These are phyloP conservation scores for Aspergillus homomorphus DNA, from an alignment of 495 filamentous ascomycete genomes.

Conservation along the genomic window DNA sequence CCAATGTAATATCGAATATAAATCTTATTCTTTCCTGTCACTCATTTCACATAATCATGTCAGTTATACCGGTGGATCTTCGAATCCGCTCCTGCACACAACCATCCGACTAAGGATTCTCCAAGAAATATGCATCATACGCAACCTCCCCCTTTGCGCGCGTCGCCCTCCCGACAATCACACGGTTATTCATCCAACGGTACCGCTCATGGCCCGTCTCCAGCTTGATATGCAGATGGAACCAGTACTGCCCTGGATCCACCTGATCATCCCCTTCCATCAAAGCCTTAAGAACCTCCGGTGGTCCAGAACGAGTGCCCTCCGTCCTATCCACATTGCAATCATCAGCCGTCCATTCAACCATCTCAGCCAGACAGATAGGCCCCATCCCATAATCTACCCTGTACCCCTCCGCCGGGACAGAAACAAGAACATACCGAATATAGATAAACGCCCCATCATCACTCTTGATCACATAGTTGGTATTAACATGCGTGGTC, in stretches of 20 bases:
- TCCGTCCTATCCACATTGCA: slow-evolving; percentile 19
- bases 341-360: neutral
- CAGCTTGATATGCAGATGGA: slow-evolving; percentile 31
- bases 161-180: slow-evolving; percentile 31
- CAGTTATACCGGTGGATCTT: no score
- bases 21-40: neutral
- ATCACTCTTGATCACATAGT: slow-evolving; percentile 30
- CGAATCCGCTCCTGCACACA: neutral
- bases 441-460: slow-evolving; percentile 31
- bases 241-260: slow-evolving; percentile 30
- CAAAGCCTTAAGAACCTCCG: slow-evolving; percentile 27
- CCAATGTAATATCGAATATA: slow-evolving; percentile 17
- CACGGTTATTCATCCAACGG: slow-evolving; percentile 33
- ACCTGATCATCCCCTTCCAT: slow-evolving; percentile 29
- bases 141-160: slow-evolving; percentile 29
- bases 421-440: slow-evolving; percentile 14
- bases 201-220: slow-evolving; percentile 35
- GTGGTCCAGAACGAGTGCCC: slow-evolving; percentile 28
- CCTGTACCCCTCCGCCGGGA: no score
- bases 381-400: no score
- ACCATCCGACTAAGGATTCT: slow-evolving; percentile 10
- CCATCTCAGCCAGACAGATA: no score
- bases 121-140: slow-evolving; percentile 33
- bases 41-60: no score
- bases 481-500: slow-evolving; percentile 32